Conservation (phyloP, 2,329 filamentous ascomycete species). For the Lasiodiplodia sp. region DNA sequence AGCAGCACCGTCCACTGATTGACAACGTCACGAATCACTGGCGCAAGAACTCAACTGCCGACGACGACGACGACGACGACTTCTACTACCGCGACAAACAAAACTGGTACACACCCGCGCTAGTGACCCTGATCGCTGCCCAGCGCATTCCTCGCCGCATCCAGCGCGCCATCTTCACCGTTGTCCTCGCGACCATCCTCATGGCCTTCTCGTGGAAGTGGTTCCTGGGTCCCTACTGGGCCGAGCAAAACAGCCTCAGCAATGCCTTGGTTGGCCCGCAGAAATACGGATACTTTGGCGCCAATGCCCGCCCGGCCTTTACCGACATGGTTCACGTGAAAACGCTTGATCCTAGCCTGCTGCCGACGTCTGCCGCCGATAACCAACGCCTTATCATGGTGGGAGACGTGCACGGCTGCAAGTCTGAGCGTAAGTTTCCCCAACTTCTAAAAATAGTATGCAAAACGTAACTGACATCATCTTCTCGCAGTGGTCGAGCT, state of each 20-base stretch:
- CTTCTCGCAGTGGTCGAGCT: constrained; percentile 59
- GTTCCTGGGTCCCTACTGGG: constrained; percentile 47
- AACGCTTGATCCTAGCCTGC: constrained; percentile 55
- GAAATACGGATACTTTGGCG: constrained; percentile 49
- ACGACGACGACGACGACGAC: constrained; percentile 51
- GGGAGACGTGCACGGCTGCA: constrained; percentile 93
- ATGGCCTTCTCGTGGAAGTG: constrained; percentile 45
- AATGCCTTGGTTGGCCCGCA: constrained; percentile 43
- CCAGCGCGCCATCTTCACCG: constrained; percentile 45
- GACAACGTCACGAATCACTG: constrained; percentile 38
- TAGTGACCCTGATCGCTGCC: constrained; percentile 38
- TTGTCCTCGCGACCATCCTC: constrained; percentile 40
- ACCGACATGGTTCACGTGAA: constrained; percentile 59
- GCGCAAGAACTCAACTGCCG: constrained; percentile 41
- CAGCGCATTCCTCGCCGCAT: constrained; percentile 44
- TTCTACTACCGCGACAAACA: constrained; percentile 46
- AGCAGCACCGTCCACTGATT: constrained; percentile 33
- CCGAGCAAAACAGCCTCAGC: constrained; percentile 44
- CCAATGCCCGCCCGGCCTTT: constrained; percentile 57
- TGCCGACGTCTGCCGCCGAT: constrained; percentile 50
- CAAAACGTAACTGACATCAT: background rate
- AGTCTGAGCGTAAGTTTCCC: constrained; percentile 62
- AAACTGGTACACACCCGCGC: constrained; percentile 43
- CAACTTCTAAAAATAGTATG: background rate
- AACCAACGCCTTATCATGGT: constrained; percentile 76